phyloP scores from a whole-genome alignment of 2,329 filamentous ascomycete species.

The Lachnellula subtilissima region DNA sequence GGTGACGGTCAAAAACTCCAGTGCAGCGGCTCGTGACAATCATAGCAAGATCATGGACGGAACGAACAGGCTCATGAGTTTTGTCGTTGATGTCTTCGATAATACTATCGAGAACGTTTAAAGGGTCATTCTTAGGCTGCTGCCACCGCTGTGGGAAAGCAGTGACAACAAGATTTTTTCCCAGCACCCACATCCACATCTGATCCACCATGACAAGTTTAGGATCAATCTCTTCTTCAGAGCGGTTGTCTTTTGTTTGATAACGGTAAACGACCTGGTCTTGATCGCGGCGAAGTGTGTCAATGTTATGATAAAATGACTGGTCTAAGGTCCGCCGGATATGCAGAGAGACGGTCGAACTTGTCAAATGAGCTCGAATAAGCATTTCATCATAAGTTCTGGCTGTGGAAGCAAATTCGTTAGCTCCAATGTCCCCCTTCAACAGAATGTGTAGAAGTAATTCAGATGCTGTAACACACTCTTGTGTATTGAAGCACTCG shows the following conservation, averaged over 20 bases:
- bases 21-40: slow-evolving; percentile 39
- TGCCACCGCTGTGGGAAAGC: slow-evolving; percentile 39
- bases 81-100: slow-evolving; percentile 28
- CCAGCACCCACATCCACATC: slow-evolving; percentile 42
- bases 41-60: slow-evolving; percentile 39
- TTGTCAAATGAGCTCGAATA: slow-evolving; percentile 23
- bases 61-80: slow-evolving; percentile 32
- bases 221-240: slow-evolving; percentile 13
- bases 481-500: too few relatives aligned
- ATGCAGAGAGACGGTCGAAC: slow-evolving; percentile 35
- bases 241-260: slow-evolving; percentile 14
- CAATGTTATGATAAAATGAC: slow-evolving; percentile 39
- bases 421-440: too few relatives aligned
- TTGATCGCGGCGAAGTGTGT: slow-evolving; percentile 37
- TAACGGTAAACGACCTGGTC: slow-evolving; percentile 30
- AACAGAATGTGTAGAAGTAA: too few relatives aligned
- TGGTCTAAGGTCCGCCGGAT: slow-evolving; percentile 44
- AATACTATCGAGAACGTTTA: slow-evolving; percentile 38
- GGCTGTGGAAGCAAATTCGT: not conserved
- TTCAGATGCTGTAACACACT: too few relatives aligned
- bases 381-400: slow-evolving; percentile 26
- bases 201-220: slow-evolving; percentile 41
- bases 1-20: slow-evolving; percentile 37
- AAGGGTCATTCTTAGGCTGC: slow-evolving; percentile 36
- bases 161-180: slow-evolving; percentile 25